These are phyloP conservation scores for Tetradesmus obliquus DNA, from an alignment of 139 green algal genomes.

Conservation along the genomic window DNA sequence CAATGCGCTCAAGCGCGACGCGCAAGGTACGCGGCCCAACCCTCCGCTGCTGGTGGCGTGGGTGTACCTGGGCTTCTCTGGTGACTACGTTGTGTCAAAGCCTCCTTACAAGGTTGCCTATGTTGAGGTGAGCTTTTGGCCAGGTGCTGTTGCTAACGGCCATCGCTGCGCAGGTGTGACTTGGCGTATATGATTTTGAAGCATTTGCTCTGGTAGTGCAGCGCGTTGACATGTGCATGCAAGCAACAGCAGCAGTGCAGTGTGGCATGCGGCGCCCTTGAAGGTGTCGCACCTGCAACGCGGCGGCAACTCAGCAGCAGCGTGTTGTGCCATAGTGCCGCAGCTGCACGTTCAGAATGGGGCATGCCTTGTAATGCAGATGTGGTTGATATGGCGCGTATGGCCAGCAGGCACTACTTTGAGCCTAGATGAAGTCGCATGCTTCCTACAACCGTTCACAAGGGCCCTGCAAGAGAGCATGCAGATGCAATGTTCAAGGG, in stretches of 20 bases:
- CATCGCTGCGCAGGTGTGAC: too few species aligned
- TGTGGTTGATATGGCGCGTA: background rate
- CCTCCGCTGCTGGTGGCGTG: background rate
- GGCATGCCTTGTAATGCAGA: too few species aligned
- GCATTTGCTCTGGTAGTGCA: too few species aligned
- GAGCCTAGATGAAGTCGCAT: too few species aligned
- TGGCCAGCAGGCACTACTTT: background rate
- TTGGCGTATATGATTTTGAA: too few species aligned
- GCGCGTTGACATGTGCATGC: background rate
- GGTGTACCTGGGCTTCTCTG: slow-evolving; percentile 18
- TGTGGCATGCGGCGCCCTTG: too few species aligned
- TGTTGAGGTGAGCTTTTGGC: background rate
- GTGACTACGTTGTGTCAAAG: slow-evolving; percentile 31
- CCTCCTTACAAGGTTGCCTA: slow-evolving; percentile 5
- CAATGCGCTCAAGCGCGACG: background rate
- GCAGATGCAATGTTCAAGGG: too few species aligned
- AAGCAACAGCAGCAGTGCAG: background rate
- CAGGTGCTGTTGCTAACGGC: background rate
- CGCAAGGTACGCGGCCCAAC: background rate
- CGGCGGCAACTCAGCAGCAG: too few species aligned
- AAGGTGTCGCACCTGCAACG: too few species aligned
- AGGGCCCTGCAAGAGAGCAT: too few species aligned
- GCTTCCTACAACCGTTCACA: too few species aligned
- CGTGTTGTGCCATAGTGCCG: background rate
- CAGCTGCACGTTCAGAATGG: too few species aligned